Conservation (phyloP, 352 stramenopile genomes). For the Globisporangium apiculatum region DNA sequence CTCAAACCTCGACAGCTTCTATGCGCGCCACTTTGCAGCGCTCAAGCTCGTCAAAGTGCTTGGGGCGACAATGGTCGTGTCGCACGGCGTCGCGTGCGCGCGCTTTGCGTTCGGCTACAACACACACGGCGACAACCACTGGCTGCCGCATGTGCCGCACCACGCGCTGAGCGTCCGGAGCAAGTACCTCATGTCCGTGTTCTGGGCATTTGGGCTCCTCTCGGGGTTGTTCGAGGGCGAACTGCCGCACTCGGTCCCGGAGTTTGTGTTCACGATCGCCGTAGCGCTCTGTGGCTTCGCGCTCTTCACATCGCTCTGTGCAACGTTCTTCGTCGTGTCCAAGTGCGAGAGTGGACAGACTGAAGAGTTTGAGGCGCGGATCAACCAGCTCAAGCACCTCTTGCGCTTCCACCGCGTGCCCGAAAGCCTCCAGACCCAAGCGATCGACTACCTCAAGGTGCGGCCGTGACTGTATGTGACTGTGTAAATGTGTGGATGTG, state of each 20-base stretch:
- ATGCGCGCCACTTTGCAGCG: constrained; percentile 38
- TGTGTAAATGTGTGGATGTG: neutral
- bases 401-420: constrained; percentile 59
- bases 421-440: constrained; percentile 34
- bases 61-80: constrained; percentile 24
- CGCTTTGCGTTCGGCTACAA: constrained; percentile 31
- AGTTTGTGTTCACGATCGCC: constrained; percentile 43
- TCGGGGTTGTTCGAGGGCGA: constrained; percentile 44
- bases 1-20: constrained; percentile 42
- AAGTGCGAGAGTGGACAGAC: constrained; percentile 53
- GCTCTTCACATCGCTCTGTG: constrained; percentile 56
- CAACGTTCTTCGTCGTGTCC: constrained; percentile 62
- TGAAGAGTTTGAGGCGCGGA: constrained; percentile 33
- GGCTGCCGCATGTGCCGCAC: constrained; percentile 14
- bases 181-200: constrained; percentile 33
- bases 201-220: constrained; percentile 55
- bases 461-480: neutral
- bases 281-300: constrained; percentile 44
- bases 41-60: constrained; percentile 50
- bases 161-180: constrained; percentile 3
- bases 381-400: constrained; percentile 62
- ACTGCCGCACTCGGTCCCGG: constrained; percentile 20
- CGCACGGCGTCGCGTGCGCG: constrained; percentile 42
- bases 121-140: constrained; percentile 9
- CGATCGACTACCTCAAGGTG: constrained; percentile 48